A percentile compares a stretch with the other conserved stretches of the same genome.
Evolutionary conservation across 768 basidiomycete genomes (phyloP).

Genomic region (Russula olivacea): DNA sequence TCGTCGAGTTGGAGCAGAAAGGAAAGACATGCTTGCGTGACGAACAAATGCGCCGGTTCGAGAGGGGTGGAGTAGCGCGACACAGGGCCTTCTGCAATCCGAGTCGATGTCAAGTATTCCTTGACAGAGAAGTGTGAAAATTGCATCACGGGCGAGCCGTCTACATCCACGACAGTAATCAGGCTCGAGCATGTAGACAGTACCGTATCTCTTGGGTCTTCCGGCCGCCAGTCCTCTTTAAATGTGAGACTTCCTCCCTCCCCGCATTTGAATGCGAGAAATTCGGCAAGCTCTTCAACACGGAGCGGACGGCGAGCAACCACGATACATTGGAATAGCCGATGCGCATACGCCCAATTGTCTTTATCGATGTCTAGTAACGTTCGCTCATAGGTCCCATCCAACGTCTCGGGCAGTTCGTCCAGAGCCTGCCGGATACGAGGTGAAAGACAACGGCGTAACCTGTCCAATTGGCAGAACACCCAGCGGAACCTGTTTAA

Average conservation of each 20-base stretch:
- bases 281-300: neutral
- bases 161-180: neutral
- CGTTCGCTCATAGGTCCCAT: neutral
- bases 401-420: neutral
- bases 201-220: neutral
- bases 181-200: constrained; percentile 1
- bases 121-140: constrained; percentile 3
- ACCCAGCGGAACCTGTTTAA: neutral
- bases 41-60: neutral
- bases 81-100: neutral
- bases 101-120: neutral
- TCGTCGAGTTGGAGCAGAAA: neutral
- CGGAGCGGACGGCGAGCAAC: neutral
- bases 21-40: neutral
- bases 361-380: neutral
- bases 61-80: neutral
- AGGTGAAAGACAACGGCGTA: neutral
- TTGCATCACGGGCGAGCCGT: neutral
- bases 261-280: neutral
- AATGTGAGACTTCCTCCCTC: neutral
- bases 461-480: neutral
- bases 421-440: neutral
- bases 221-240: neutral
- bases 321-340: neutral
- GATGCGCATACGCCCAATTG: neutral